A percentile compares a stretch with the other conserved stretches of the same genome.
phyloP scores from a whole-genome alignment of 73 alveolate species.

The Stentor coeruleus region DNA sequence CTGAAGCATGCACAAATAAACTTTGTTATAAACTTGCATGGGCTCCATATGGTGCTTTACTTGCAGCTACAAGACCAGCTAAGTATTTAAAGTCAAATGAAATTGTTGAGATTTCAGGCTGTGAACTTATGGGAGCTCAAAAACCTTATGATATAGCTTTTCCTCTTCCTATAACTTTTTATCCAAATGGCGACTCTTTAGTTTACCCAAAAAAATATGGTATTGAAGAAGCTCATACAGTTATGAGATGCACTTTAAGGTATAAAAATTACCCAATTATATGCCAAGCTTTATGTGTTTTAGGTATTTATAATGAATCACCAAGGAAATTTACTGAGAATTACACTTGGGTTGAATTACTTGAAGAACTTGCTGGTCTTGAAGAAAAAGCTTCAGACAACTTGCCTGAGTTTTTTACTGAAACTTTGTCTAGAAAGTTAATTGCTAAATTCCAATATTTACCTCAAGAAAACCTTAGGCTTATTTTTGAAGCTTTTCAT shows the following conservation, averaged over 20 bases:
- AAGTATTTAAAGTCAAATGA: conserved; percentile 43
- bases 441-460: not conserved
- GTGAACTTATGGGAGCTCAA: conserved; percentile 30
- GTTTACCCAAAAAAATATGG: not conserved
- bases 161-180: not conserved
- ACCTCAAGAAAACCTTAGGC: not conserved
- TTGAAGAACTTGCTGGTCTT: not conserved
- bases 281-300: not conserved
- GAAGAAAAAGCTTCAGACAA: not conserved
- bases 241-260: not conserved
- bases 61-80: conserved; percentile 53
- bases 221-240: not conserved
- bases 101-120: conserved; percentile 28
- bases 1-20: conserved; percentile 61
- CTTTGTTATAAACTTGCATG: conserved; percentile 60
- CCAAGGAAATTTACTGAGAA: not conserved
- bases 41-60: conserved; percentile 69
- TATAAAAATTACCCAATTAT: not conserved
- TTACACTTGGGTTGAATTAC: not conserved
- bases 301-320: conserved; percentile 10
- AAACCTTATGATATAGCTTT: not conserved
- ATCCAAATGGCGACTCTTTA: conserved; percentile 6
- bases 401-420: not conserved
- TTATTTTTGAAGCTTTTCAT: not conserved
- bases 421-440: not conserved